Evolutionary conservation across 106 monocot genomes (phyloP).

Genomic region (Allium sativum): DNA sequence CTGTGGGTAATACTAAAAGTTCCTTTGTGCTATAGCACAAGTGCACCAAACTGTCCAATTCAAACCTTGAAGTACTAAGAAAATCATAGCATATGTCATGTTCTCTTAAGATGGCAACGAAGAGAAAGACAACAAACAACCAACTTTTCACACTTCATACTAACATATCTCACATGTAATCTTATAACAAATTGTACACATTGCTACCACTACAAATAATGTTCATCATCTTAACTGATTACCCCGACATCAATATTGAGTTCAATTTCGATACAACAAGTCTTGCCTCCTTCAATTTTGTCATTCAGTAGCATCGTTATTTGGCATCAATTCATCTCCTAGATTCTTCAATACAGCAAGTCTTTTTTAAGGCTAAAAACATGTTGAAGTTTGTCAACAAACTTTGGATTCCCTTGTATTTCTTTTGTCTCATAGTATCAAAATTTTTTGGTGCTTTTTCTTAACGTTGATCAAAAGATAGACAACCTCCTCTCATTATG

Average conservation of each 20-base stretch:
- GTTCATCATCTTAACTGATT: no score
- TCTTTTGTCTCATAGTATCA: conserved; percentile 77
- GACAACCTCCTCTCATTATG: conserved; percentile 51
- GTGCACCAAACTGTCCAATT: no score
- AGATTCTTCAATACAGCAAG: conserved; percentile 45
- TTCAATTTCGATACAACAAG: conserved; percentile 3
- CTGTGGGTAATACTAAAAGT: no score
- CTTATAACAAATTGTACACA: no score
- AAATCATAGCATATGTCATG: no score
- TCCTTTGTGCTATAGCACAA: no score
- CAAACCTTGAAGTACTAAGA: no score
- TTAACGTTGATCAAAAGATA: conserved; percentile 37
- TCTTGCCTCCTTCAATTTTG: conserved; percentile 2
- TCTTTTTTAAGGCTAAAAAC: conserved; percentile 43
- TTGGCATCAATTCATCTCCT: conserved; percentile 24
- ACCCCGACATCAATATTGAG: neutral
- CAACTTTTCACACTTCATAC: no score
- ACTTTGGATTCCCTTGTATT: conserved; percentile 48
- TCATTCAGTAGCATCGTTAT: neutral
- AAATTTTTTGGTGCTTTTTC: conserved; percentile 57
- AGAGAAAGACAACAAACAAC: no score
- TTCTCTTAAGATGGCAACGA: no score
- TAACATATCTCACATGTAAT: no score
- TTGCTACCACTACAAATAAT: no score
- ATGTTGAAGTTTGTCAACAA: conserved; percentile 43